phyloP scores from a whole-genome alignment of 257 asterid genomes.

The Jaltomata sinuosa region DNA sequence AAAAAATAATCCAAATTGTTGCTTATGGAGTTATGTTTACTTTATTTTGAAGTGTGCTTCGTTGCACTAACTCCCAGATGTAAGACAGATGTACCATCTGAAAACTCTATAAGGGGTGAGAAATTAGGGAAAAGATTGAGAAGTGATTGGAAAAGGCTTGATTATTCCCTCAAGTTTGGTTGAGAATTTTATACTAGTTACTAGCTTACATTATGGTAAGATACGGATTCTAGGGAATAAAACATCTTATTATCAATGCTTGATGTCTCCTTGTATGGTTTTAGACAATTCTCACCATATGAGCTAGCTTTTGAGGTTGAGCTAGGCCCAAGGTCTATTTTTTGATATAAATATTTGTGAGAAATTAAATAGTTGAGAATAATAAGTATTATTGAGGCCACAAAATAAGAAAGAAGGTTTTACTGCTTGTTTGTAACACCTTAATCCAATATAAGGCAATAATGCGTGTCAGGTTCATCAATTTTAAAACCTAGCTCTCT shows the following conservation, averaged over 20 bases:
- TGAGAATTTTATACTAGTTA: not conserved
- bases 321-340: not conserved
- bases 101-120: not conserved
- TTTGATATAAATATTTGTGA: not conserved
- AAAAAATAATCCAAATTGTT: not conserved
- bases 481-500: not conserved
- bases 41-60: not conserved
- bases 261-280: not conserved
- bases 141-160: not conserved
- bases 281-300: not conserved
- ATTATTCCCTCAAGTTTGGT: not conserved
- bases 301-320: not conserved
- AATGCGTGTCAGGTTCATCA: not conserved
- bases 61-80: not conserved
- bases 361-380: not conserved
- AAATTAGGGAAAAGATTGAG: not conserved
- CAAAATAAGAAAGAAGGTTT: not conserved
- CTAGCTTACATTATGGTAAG: not conserved
- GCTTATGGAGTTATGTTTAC: not conserved
- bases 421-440: not conserved
- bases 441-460: not conserved
- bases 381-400: not conserved
- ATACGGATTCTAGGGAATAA: not conserved
- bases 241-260: not conserved
- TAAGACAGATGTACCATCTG: not conserved